phyloP scores from a whole-genome alignment of 352 stramenopile genomes.

The Globisporangium cystogenes region DNA sequence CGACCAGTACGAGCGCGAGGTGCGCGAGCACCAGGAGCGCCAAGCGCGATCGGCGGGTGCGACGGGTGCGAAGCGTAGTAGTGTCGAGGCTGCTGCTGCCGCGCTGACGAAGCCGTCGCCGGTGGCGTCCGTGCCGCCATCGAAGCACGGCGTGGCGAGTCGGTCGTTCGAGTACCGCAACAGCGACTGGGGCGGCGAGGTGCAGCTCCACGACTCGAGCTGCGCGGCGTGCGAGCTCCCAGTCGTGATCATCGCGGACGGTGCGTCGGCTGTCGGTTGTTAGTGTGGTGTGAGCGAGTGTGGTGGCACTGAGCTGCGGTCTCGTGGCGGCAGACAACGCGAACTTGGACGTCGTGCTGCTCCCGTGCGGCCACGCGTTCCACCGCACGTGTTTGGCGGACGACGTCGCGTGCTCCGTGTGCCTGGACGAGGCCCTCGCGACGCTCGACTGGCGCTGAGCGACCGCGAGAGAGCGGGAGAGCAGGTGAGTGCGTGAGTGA shows the following conservation, averaged over 20 bases:
- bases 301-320: too few relatives aligned
- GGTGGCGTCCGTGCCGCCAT: background rate
- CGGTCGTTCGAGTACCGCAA: slow-evolving; percentile 77
- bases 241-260: slow-evolving; percentile 74
- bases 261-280: slow-evolving; percentile 25
- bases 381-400: slow-evolving; percentile 57
- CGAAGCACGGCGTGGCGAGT: slow-evolving; percentile 17
- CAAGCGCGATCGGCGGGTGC: background rate
- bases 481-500: background rate
- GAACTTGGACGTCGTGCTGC: slow-evolving; percentile 69
- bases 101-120: background rate
- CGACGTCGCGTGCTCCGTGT: slow-evolving; percentile 61
- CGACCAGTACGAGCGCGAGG: slow-evolving; percentile 39
- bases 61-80: background rate
- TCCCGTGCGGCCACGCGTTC: slow-evolving; percentile 80
- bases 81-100: background rate
- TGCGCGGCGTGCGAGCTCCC: slow-evolving; percentile 71
- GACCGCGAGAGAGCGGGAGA: background rate
- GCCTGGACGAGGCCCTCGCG: slow-evolving; percentile 49
- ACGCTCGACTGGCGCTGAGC: slow-evolving; percentile 29
- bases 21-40: slow-evolving; percentile 10
- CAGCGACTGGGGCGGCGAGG: slow-evolving; percentile 83
- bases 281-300: too few relatives aligned
- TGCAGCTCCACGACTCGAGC: slow-evolving; percentile 78
- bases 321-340: slow-evolving; percentile 67